A percentile compares a stretch with the other conserved stretches of the same genome.
phyloP scores from a whole-genome alignment of 2,329 filamentous ascomycete species.

The Akanthomyces lecanii region DNA sequence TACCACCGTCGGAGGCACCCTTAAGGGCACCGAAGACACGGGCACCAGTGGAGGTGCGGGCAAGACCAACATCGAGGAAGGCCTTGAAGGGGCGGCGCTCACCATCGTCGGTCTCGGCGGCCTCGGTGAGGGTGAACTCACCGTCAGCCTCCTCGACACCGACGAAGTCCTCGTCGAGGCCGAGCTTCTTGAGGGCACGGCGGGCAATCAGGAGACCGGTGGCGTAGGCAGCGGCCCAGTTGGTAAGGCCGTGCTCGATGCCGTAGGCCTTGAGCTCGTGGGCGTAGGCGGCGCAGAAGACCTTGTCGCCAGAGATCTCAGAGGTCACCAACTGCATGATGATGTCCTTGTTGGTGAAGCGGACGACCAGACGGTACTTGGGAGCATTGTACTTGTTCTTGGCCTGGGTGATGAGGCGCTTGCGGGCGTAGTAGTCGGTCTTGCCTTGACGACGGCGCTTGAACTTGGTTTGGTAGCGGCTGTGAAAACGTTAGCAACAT shows the following conservation, averaged over 20 bases:
- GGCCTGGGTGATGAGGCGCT: conserved; percentile 98
- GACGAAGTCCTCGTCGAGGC: conserved; percentile 84
- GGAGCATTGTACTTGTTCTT: conserved; percentile 99
- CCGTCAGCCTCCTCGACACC: conserved; percentile 97
- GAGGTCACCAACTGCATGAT: conserved; percentile 95
- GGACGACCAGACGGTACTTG: conserved; percentile 99
- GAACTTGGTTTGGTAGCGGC: conserved; percentile 99
- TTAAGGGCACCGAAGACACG: conserved; percentile 99
- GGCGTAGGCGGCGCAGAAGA: conserved; percentile 86
- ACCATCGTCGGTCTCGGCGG: conserved; percentile 82
- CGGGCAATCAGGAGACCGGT: conserved; percentile 96
- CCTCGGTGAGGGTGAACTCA: conserved; percentile 95
- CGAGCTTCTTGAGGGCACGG: conserved; percentile 95
- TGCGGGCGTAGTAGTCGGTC: conserved; percentile 99
- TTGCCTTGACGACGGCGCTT: conserved; percentile 93
- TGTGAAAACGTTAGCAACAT: conserved; percentile 39
- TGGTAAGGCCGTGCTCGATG: conserved; percentile 97
- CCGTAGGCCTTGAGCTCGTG: conserved; percentile 98
- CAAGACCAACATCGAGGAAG: conserved; percentile 95
- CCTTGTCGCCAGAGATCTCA: conserved; percentile 97
- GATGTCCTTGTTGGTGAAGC: conserved; percentile 99
- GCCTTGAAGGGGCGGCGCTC: conserved; percentile 99
- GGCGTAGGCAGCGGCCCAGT: conserved; percentile 97
- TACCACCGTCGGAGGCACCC: conserved; percentile 97
- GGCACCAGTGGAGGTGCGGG: conserved; percentile 95